phyloP scores from a whole-genome alignment of 345 rosid species.

The Melastoma malabathricum region DNA sequence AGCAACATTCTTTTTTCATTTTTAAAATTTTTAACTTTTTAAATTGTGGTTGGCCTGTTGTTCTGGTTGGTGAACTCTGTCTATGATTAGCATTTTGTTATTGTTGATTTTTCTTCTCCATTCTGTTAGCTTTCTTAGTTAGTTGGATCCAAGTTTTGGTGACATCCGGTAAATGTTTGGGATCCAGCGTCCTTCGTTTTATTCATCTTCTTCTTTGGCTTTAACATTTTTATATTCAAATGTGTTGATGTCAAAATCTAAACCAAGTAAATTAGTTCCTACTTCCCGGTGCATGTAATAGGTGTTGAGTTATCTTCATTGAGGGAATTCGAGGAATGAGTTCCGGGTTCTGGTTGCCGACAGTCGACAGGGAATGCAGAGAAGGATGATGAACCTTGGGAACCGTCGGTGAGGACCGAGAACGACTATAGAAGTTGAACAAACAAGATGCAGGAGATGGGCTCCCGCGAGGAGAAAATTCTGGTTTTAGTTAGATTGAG shows the following conservation, averaged over 20 bases:
- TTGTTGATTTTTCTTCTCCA: slow-evolving; percentile 18
- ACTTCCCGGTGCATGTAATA: slow-evolving; percentile 10
- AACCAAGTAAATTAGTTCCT: slow-evolving; percentile 20
- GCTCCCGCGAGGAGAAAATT: slow-evolving; percentile 72
- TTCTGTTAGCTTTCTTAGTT: slow-evolving; percentile 31
- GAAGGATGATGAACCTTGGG: slow-evolving; percentile 37
- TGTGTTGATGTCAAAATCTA: slow-evolving; percentile 27
- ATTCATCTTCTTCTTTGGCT: slow-evolving; percentile 1
- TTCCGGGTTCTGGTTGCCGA: slow-evolving; percentile 7
- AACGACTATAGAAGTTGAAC: slow-evolving; percentile 57
- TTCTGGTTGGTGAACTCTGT: slow-evolving; percentile 16
- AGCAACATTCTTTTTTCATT: slow-evolving; percentile 1
- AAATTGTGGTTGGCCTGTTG: slow-evolving; percentile 5
- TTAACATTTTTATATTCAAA: slow-evolving; percentile 24
- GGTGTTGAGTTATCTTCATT: slow-evolving; percentile 10
- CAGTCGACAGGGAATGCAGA: slow-evolving; percentile 12
- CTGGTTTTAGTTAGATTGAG: slow-evolving; percentile 84
- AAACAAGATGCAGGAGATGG: slow-evolving; percentile 58
- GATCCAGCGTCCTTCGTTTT: slow-evolving; percentile 11
- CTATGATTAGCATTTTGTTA: slow-evolving; percentile 24
- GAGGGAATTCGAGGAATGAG: slow-evolving; percentile 15
- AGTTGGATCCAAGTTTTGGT: slow-evolving; percentile 32
- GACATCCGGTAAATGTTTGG: slow-evolving; percentile 11
- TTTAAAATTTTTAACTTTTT: slow-evolving; percentile 7
- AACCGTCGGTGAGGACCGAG: slow-evolving; percentile 68